Base-by-base conservation (phyloP, 2,329 filamentous ascomycete species). In the Penicillium griseofulvum region DNA sequence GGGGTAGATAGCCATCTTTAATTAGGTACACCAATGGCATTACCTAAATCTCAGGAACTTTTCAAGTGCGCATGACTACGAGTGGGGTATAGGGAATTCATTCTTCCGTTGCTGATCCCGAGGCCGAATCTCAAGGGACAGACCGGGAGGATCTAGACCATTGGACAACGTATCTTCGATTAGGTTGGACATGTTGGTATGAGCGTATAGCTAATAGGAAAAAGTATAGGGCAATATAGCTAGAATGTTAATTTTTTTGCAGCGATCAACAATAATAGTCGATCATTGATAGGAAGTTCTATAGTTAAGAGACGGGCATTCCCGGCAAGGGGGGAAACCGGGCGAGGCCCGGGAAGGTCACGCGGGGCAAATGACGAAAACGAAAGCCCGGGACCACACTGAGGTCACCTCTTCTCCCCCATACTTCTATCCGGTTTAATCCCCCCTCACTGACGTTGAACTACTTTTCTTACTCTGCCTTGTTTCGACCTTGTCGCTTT, bases 341-440 rank as follows among this genome's bases (percentile, higher is more conserved):
- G 58, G 16, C 33, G 42, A 33, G 48, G 37, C 14, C 47, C 36
- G 52, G 37, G 26, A 26, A 42, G 49, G 59, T 65, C 61, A 64
- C 56, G 57, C 60, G 61, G 61, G 61, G 61, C 59, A 64, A 43
- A 61, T 62, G 61, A 64, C 60, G 60, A 64, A 63, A 63, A 63
- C 55, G 37, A 19, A 41, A 22, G 45, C 45, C 4, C 46, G 39
- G 52, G 44, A 37, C 5, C 31, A 16, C 47, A 16, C 47, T 60
- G 57, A 58, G 49, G 56, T 60, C 58, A 59, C 55, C 51, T 26
- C 29, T 31, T 31, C 29, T 29, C 28, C 28, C 51, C 50, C 55
- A 31, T 62, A 65, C 60, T 61, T 63, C 60, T 56, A 54, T 54
- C 55, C 61, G 59, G 61, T 60, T 63, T 62, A 28, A 34, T 42